phyloP scores from a whole-genome alignment of 2,329 filamentous ascomycete species.

The Neocatenulostroma microsporum region DNA sequence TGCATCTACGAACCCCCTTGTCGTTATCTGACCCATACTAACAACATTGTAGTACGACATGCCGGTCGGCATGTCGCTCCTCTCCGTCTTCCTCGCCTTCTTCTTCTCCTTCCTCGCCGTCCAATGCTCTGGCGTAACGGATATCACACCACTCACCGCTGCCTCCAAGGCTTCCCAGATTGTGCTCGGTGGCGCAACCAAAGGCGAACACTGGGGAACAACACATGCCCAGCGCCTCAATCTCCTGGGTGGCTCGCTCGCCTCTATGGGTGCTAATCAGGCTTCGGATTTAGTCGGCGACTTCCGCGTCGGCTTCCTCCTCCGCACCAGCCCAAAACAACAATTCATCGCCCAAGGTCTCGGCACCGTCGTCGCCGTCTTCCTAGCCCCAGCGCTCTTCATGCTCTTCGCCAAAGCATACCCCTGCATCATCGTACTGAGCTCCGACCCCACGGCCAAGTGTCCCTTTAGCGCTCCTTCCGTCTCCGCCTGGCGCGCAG shows the following conservation, averaged over 20 bases:
- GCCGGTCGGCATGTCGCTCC: constrained; percentile 49
- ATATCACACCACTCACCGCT: constrained; percentile 58
- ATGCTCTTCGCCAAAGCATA: constrained; percentile 61
- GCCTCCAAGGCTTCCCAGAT: constrained; percentile 62
- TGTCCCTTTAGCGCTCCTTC: constrained; percentile 58
- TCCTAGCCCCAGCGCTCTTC: constrained; percentile 59
- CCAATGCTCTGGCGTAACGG: constrained; percentile 47
- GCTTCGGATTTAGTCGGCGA: constrained; percentile 50
- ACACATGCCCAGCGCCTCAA: constrained; percentile 55
- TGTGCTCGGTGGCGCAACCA: constrained; percentile 58
- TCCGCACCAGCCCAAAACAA: constrained; percentile 55
- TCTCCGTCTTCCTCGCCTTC: constrained; percentile 51
- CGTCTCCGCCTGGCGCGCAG: constrained; percentile 58
- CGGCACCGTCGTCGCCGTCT: constrained; percentile 57
- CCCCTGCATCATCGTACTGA: constrained; percentile 54
- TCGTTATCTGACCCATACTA: no score
- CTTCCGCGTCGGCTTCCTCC: constrained; percentile 61
- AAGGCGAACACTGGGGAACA: constrained; percentile 44
- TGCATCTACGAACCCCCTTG: no score
- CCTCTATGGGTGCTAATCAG: constrained; percentile 34
- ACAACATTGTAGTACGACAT: constrained; percentile 53
- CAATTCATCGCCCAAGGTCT: constrained; percentile 60
- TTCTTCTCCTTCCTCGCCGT: constrained; percentile 56
- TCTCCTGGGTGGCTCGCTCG: constrained; percentile 53
- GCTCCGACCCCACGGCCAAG: constrained; percentile 33